Percentiles rank a stretch among this genome's conserved stretches.
Conservation (phyloP, 2,329 filamentous ascomycete genomes). For the Pleurostoma richardsiae region DNA sequence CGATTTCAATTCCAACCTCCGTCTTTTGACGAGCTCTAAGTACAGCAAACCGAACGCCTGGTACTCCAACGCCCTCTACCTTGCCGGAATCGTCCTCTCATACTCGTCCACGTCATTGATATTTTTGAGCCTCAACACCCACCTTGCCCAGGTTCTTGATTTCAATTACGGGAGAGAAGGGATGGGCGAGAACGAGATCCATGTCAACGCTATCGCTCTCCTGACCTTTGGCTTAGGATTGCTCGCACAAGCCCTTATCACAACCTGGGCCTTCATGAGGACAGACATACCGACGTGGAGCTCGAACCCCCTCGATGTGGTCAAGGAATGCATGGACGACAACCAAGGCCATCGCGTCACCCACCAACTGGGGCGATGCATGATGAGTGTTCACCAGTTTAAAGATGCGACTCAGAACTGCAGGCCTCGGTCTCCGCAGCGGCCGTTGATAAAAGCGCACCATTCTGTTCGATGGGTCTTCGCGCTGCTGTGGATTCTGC, state of each 20-base stretch:
- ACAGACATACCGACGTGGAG: constrained; percentile 20
- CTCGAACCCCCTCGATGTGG: constrained; percentile 22
- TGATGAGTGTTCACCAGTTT: constrained; percentile 19
- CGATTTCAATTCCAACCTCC: constrained; percentile 24
- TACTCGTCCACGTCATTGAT: constrained; percentile 19
- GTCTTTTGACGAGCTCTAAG: constrained; percentile 16
- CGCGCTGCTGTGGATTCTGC: too few species aligned
- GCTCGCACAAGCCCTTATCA: constrained; percentile 17
- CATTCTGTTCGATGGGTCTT: too few species aligned
- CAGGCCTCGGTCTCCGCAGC: too few species aligned
- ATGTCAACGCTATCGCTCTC: constrained; percentile 12
- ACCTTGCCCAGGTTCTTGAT: too few species aligned
- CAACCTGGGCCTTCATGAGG: constrained; percentile 17
- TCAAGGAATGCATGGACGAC: constrained; percentile 4
- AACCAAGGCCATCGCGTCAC: constrained; percentile 9
- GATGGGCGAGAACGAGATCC: too few species aligned
- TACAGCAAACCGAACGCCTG: constrained; percentile 15
- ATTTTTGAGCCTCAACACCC: constrained; percentile 13
- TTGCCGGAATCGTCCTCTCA: constrained; percentile 18
- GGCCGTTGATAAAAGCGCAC: too few species aligned
- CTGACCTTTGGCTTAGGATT: constrained; percentile 18
- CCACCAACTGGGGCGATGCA: constrained; percentile 12
- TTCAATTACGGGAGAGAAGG: too few species aligned
- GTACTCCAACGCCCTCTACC: constrained; percentile 15
- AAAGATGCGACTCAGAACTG: constrained; percentile 5